phyloP scores from a whole-genome alignment of 805 yeast species.

The Candida sphagnicola region DNA sequence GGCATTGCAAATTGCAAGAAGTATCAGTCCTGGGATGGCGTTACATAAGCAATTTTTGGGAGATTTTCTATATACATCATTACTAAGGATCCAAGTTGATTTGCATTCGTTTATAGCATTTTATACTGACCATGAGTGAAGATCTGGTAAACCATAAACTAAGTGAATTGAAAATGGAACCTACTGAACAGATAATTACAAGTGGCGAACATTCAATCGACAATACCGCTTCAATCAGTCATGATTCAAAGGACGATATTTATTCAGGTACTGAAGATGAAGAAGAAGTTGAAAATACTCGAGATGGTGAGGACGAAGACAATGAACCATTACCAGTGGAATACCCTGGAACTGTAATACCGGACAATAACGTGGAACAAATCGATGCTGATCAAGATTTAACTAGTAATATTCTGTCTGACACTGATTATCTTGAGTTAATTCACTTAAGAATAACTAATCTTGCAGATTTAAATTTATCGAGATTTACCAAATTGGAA shows the following conservation, averaged over 20 bases:
- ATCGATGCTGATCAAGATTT: conserved; percentile 70
- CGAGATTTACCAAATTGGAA: conserved; percentile 54
- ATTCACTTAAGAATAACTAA: conserved; percentile 67
- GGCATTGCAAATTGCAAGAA: too few relatives aligned
- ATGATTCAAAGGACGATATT: neutral
- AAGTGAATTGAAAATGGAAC: too few relatives aligned
- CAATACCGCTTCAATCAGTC: too few relatives aligned
- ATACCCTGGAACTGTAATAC: conserved; percentile 41
- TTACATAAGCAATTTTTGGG: too few relatives aligned
- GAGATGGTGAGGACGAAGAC: conserved; percentile 21
- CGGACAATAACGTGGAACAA: conserved; percentile 46
- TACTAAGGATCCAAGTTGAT: too few relatives aligned
- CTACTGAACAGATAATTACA: too few relatives aligned
- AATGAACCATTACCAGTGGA: conserved; percentile 32
- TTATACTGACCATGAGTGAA: too few relatives aligned
- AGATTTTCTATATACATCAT: too few relatives aligned
- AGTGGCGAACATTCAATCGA: too few relatives aligned
- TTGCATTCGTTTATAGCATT: too few relatives aligned
- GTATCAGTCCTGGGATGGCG: too few relatives aligned
- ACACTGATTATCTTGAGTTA: conserved; percentile 58
- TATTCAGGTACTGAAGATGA: conserved; percentile 11
- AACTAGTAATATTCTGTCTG: conserved; percentile 52
- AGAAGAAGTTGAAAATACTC: conserved; percentile 20
- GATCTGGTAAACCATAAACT: too few relatives aligned
- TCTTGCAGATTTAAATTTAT: conserved; percentile 56